Evolutionary conservation across 2,329 filamentous ascomycete genomes (phyloP), one percentile per base, ranked within the genome.

Genomic region (Aureobasidium sp.): DNA sequence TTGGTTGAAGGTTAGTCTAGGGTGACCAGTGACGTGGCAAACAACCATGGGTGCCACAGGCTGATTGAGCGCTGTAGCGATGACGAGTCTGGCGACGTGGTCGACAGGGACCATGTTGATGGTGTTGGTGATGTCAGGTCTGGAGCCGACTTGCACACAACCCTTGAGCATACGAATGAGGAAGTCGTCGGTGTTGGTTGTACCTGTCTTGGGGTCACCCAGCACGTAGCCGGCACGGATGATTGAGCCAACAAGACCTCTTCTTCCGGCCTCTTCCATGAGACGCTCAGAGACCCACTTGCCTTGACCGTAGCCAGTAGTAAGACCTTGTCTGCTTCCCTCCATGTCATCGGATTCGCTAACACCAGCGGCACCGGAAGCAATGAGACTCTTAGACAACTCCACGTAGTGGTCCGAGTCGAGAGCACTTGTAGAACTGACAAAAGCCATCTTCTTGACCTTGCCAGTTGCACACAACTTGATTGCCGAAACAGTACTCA

Each of bases 101-200:
- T 85, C 85, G 29, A 96, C 91, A 0, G 93, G 92, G 0, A 96
- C 89, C 73, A 87, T 85, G 77, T 97, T 97, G 74, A 97, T 85
- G 0, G 90, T 90, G 77, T 96, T 97, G 72, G 80, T 75, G 67
- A 97, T 95, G 67, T 83, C 81, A 1, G 92, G 93, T 0, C 90
- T 82, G 2, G 81, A 80, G 2, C 78, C 78, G 2, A 97, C 79
- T 74, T 97, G 92, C 56, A 96, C 79, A 69, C 91, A 96, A 62
- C 91, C 92, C 77, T 97, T 96, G 62, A 87, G 77, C 76, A 97
- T 84, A 42, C 93, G 85, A 66, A 96, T 83, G 7, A 97, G 77
- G 78, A 97, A 97, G 74, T 97, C 93, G 70, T 97, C 93, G 0
- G 86, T 92, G 73, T 88, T 90, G 72, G 78, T 88, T 65, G 84